These are phyloP conservation scores for Ettlia oleoabundans DNA, from an alignment of 139 green algal species.

Conservation along the genomic window DNA sequence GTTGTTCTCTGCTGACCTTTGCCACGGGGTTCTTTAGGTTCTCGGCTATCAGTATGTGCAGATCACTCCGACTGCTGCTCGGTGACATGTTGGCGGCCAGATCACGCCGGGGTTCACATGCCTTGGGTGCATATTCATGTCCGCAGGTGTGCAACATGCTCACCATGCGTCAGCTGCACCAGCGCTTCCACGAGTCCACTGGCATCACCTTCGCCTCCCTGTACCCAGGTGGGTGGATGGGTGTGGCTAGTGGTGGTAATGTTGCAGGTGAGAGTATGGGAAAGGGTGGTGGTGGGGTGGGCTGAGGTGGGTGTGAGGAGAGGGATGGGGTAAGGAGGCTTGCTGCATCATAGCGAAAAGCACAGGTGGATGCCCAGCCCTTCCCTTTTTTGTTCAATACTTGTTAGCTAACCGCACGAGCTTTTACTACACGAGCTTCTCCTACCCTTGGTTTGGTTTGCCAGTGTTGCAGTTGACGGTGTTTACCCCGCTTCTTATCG, in stretches of 20 bases:
- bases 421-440: no score
- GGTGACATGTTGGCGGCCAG: not conserved
- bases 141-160: slow-evolving; percentile 95
- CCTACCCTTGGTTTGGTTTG: not conserved
- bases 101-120: not conserved
- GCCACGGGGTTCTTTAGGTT: not conserved
- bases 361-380: no score
- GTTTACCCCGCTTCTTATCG: not conserved
- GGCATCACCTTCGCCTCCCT: slow-evolving; percentile 89
- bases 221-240: slow-evolving; percentile 79
- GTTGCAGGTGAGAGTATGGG: no score
- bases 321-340: no score
- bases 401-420: no score
- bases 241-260: not conserved
- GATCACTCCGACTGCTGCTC: not conserved
- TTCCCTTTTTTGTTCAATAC: no score
- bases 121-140: not conserved
- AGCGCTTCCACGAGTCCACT: slow-evolving; percentile 75
- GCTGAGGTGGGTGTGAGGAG: not conserved
- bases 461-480: not conserved
- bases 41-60: not conserved
- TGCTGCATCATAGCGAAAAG: no score
- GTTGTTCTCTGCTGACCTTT: not conserved
- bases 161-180: slow-evolving; percentile 90
- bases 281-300: no score